These are phyloP conservation scores for Mycena haematopus DNA, from an alignment of 768 basidiomycete species.

Conservation along the genomic window DNA sequence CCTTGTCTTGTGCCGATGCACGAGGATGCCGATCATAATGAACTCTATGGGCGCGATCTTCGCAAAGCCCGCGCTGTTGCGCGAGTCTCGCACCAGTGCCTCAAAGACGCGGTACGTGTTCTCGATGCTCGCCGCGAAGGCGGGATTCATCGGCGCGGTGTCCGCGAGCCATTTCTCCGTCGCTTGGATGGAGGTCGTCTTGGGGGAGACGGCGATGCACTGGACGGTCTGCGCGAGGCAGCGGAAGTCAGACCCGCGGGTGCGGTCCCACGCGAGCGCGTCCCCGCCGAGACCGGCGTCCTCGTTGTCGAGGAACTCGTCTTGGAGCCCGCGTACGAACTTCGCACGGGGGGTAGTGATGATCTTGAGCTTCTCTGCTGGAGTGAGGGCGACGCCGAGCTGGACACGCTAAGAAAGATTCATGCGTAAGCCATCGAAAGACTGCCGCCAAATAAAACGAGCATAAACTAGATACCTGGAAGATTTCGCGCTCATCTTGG, in stretches of 20 bases:
- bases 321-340: conserved; percentile 65
- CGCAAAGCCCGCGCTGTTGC: conserved; percentile 46
- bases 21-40: conserved; percentile 59
- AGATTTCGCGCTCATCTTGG: conserved; percentile 68
- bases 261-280: conserved; percentile 42
- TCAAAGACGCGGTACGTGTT: conserved; percentile 56
- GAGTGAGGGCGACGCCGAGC: conserved; percentile 78
- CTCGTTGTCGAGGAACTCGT: conserved; percentile 49
- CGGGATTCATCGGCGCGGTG: conserved; percentile 36
- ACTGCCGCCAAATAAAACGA: no score
- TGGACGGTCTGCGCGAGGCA: conserved; percentile 31
- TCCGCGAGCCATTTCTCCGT: conserved; percentile 60
- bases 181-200: conserved; percentile 37
- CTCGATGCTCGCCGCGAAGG: conserved; percentile 42
- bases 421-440: neutral
- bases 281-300: conserved; percentile 36
- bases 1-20: conserved; percentile 53
- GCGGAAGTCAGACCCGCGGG: conserved; percentile 58
- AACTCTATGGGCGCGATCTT: conserved; percentile 77
- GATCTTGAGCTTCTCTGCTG: conserved; percentile 64
- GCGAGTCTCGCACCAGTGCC: conserved; percentile 46
- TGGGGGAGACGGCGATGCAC: conserved; percentile 23
- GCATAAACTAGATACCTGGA: conserved; percentile 56
- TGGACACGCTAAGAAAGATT: conserved; percentile 64
- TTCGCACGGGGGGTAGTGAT: conserved; percentile 59